Evolutionary conservation across 352 stramenopile species (phyloP).

Genomic region (Phytophthora capsici): DNA sequence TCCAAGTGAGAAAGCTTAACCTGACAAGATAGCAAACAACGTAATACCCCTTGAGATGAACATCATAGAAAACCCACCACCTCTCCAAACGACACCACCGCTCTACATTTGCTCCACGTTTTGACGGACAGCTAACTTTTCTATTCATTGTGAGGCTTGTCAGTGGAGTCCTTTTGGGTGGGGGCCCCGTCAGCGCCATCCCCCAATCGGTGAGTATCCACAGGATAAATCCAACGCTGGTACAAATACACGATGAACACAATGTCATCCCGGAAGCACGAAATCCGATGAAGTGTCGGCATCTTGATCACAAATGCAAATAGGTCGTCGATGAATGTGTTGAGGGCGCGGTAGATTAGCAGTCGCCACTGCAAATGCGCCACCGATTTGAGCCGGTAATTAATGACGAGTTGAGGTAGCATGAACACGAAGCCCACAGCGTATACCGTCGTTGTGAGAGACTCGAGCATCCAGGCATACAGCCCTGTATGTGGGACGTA

Average conservation of each 20-base stretch:
- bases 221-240: slow-evolving; percentile 92
- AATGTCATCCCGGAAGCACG: slow-evolving; percentile 91
- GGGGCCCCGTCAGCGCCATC: slow-evolving; percentile 28
- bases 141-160: slow-evolving; percentile 37
- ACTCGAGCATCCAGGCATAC: slow-evolving; percentile 89
- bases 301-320: slow-evolving; percentile 94
- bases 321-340: slow-evolving; percentile 94
- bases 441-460: slow-evolving; percentile 89
- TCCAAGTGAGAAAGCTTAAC: too few species aligned
- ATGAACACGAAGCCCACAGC: slow-evolving; percentile 93
- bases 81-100: too few species aligned
- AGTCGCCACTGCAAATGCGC: slow-evolving; percentile 94
- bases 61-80: too few species aligned
- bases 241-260: slow-evolving; percentile 92
- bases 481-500: slow-evolving; percentile 82
- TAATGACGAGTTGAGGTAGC: slow-evolving; percentile 94
- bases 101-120: too few species aligned
- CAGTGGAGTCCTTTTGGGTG: slow-evolving; percentile 4
- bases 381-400: slow-evolving; percentile 93
- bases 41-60: too few species aligned
- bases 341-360: slow-evolving; percentile 94
- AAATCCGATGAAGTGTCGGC: slow-evolving; percentile 91
- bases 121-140: too few species aligned
- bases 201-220: slow-evolving; percentile 59
- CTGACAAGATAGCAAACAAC: too few species aligned